Evolutionary conservation across 306 rosid species (phyloP), one percentile per base, ranked within the genome.

Genomic region (Medicago arabica): DNA sequence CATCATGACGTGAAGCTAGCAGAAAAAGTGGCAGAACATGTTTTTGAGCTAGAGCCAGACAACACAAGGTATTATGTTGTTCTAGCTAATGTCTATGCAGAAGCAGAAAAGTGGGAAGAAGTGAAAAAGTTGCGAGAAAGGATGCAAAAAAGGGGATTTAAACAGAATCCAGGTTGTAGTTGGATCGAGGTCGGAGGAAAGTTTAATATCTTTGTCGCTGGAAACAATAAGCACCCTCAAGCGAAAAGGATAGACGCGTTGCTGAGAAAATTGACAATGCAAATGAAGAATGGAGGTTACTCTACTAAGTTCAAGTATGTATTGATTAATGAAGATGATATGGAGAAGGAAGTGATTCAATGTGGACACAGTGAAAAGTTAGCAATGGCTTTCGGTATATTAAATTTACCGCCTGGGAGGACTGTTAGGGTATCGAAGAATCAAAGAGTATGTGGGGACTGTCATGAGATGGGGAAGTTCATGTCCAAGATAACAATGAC

Each of bases 331-430:
- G 83, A 80, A 65, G 87, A 87, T 91, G 90, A 87, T 41, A 66
- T 67, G 89, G 89, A 85, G 83, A 85, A 88, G 83, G 90, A 85
- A 76, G 87, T 82, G 77, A 87, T 88, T 75, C 83, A 83, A 28
- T 88, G 91, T 78, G 93, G 88, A 39, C 91, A 87, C 50, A 85
- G 93, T 77, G 96, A 91, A 86, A 84, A 87, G 82, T 69, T 85
- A 76, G 93, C 96, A 34, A 85, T 88, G 88, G 93, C 87, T 74
- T 88, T 87, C 39, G 93, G 78, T 34, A 44, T 81, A 53, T 21
- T 81, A 46, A 81, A 76, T 64, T 63, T 70, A 64, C 74, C 69
- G 11, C 78, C 75, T 5, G 78, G 85, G 62, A 63, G 75, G 68
- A 76, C 71, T 38, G 69, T 81, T 46, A 76, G 71, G 61, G 64